Evolutionary conservation across 2,329 filamentous ascomycete species (phyloP).

Genomic region (Hymenoscyphus infarciens): DNA sequence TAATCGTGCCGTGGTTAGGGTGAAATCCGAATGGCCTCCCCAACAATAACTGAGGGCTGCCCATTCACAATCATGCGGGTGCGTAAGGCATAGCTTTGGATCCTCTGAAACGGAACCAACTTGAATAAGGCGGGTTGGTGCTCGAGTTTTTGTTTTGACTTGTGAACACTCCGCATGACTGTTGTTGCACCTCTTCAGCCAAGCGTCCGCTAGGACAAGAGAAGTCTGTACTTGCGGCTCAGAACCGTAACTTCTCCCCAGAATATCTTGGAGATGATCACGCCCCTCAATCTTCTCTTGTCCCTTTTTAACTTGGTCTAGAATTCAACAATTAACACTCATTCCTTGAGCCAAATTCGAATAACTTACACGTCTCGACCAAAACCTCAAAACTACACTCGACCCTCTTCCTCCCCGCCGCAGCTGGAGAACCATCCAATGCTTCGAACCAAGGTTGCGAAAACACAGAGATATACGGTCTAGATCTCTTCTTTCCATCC

Average conservation of each 20-base stretch:
- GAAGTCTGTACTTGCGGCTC: not conserved
- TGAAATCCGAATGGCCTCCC: not conserved
- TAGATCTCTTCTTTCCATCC: not conserved
- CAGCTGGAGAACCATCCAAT: no score
- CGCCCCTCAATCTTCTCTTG: not conserved
- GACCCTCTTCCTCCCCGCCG: not conserved
- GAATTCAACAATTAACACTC: not conserved
- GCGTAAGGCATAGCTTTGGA: not conserved
- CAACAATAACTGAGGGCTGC: conserved; percentile 1
- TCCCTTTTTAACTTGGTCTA: not conserved
- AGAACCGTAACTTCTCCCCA: not conserved
- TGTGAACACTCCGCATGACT: not conserved
- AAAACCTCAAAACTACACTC: not conserved
- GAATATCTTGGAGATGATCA: not conserved
- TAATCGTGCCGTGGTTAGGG: not conserved
- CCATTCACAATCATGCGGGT: not conserved
- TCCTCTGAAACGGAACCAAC: not conserved
- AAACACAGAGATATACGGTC: not conserved
- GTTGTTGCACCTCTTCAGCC: not conserved
- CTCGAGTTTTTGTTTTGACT: not conserved
- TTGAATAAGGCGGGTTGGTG: not conserved
- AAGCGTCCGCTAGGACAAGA: not conserved
- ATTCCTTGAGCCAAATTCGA: not conserved
- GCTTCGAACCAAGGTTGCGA: not conserved
- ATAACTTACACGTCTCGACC: not conserved